Conservation (phyloP, 495 filamentous ascomycete species). For the Chaetomium tenue region DNA sequence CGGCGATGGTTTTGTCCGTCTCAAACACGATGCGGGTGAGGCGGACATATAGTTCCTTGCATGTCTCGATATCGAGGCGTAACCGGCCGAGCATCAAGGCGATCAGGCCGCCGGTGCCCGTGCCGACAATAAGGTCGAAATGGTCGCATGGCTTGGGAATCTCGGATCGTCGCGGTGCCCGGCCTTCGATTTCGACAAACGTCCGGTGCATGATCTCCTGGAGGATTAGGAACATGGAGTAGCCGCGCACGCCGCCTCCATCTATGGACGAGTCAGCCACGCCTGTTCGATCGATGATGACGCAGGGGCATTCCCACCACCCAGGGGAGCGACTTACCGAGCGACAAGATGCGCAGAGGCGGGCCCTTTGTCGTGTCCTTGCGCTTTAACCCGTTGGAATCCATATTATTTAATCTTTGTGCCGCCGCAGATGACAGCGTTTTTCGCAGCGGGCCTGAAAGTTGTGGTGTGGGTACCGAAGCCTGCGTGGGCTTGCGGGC, state of each 20-base stretch:
- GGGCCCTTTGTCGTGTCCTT: conserved; percentile 95
- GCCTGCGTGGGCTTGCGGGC: conserved; percentile 14
- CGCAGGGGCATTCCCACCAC: not conserved
- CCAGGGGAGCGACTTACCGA: conserved; percentile 60
- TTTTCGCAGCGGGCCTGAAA: not conserved
- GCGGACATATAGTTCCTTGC: conserved; percentile 91
- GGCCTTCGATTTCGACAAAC: conserved; percentile 80
- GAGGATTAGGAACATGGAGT: conserved; percentile 93
- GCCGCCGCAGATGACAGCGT: not conserved
- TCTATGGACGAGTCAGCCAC: conserved; percentile 50
- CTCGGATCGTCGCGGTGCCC: conserved; percentile 77
- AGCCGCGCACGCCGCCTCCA: conserved; percentile 94
- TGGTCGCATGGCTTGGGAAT: conserved; percentile 98
- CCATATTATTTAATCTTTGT: conserved; percentile 22
- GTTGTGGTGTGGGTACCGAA: conserved; percentile 8
- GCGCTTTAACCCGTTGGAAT: conserved; percentile 48
- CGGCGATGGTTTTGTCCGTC: conserved; percentile 95
- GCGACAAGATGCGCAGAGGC: conserved; percentile 83
- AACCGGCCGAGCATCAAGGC: conserved; percentile 94
- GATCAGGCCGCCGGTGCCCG: conserved; percentile 91
- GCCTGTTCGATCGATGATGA: not conserved
- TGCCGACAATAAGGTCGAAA: conserved; percentile 94
- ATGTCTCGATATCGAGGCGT: conserved; percentile 88
- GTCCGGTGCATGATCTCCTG: conserved; percentile 95
- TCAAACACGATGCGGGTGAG: conserved; percentile 94